Base-by-base conservation (phyloP, 805 yeast genomes). In the Candida awuae region DNA sequence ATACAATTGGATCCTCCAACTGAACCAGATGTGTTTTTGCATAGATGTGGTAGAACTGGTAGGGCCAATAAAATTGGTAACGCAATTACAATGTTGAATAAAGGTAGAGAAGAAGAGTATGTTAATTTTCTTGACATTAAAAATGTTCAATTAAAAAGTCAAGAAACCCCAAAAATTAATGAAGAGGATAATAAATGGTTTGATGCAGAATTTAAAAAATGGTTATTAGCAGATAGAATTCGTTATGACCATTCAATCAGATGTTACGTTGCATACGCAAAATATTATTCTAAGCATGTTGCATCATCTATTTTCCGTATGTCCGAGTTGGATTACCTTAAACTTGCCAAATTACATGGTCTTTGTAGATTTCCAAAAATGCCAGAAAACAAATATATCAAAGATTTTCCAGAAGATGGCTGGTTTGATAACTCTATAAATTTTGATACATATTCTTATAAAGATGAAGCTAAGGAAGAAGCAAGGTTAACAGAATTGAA, bases 1-100 rank as follows among this genome's bases (percentile, higher is more conserved):
- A 64, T 92, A n/a, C 98, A 92, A 56, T 50, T 90, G 18, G 97
- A 92, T 47, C 95, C 97, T 2, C 98, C 98, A 1, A 77, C 86
- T 0, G 95, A 88, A 49, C 85, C 97, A 0, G 94, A 83, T 53
- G 75, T 86, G 55, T 92, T 90, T 54, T 70, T 90, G 31, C 98
- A 92, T 58, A 72, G 98, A 55, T 84, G 90, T 61, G 98, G 98
- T 17, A 72, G 98, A 53, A 86, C 98, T 0, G 98, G 95, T 0
- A 67, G 98, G 45, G 97, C 97, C 0, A 88, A 90, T 43, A 75
- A 77, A 44, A 68, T 69, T 4, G 98, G 98, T 3, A 73, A 70
- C 42, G 95, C 94, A 0, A 65, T 86, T 3, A 76, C 84, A 1
- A 69, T 92, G 61, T 61, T 92, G 29, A 78, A 73, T 45, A 69